Evolutionary conservation across 169 alveolate species (phyloP).

Genomic region (Plasmodium malariae): DNA sequence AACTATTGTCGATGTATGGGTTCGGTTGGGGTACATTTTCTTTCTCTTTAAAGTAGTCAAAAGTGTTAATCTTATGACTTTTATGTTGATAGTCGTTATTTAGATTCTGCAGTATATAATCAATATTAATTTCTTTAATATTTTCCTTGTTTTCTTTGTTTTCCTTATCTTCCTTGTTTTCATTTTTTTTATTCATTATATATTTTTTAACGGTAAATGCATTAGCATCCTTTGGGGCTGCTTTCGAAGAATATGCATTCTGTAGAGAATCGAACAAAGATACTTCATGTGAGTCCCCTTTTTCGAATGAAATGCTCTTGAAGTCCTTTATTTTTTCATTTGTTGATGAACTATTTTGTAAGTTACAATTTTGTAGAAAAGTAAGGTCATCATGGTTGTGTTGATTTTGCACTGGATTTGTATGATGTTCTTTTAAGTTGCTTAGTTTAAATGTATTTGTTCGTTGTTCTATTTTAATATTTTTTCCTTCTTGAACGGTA

Average conservation of each 20-base stretch:
- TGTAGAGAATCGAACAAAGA: too few relatives aligned
- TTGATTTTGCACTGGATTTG: not conserved
- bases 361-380: not conserved
- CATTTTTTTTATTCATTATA: not conserved
- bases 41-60: constrained; percentile 74
- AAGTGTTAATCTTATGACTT: constrained; percentile 51
- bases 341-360: not conserved
- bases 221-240: not conserved
- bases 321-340: not conserved
- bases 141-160: constrained; percentile 56
- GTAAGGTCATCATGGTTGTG: constrained; percentile 3
- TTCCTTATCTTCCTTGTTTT: not conserved
- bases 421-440: not conserved
- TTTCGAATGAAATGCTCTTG: not conserved
- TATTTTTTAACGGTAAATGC: not conserved
- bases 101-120: constrained; percentile 48
- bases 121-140: constrained; percentile 23
- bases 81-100: constrained; percentile 64
- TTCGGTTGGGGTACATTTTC: constrained; percentile 39
- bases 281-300: not conserved
- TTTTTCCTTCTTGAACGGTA: not conserved
- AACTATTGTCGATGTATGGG: constrained; percentile 53
- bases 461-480: not conserved
- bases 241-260: too few relatives aligned
- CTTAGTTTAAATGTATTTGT: not conserved